Conservation (phyloP, 345 rosid species). For the Moringa oleifera region DNA sequence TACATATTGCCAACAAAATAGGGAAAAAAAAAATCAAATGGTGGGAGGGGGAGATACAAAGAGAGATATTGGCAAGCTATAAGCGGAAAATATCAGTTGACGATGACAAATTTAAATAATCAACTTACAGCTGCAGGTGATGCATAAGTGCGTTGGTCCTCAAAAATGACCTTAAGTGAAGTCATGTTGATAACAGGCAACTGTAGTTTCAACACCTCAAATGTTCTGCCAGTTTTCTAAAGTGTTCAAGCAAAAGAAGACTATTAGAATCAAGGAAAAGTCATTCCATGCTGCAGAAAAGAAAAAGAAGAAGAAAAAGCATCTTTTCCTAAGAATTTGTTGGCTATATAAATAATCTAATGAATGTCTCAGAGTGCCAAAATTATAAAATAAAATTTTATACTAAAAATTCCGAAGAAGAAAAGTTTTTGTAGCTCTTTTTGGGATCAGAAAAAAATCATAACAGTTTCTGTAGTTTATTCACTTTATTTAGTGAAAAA, state of each 20-base stretch:
- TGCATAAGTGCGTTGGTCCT: constrained; percentile 94
- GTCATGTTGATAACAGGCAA: constrained; percentile 73
- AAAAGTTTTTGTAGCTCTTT: no score
- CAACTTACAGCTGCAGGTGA: constrained; percentile 78
- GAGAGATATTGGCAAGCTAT: neutral
- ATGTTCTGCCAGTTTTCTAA: constrained; percentile 84
- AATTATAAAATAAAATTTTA: no score
- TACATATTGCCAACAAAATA: no score
- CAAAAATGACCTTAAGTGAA: constrained; percentile 76
- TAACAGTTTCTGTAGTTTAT: constrained; percentile 3
- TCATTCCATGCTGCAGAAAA: neutral
- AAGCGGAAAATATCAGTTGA: neutral
- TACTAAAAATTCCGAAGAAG: no score
- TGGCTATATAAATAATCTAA: no score
- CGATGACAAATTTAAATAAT: neutral
- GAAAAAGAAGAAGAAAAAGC: no score
- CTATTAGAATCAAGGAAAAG: neutral
- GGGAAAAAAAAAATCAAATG: neutral
- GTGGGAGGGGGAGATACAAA: neutral
- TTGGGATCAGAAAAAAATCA: neutral
- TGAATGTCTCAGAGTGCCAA: neutral
- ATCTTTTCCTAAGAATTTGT: no score
- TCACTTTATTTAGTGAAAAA: no score
- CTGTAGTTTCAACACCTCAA: constrained; percentile 67
- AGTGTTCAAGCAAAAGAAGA: constrained; percentile 23